A percentile compares a stretch with the other conserved stretches of the same genome.
Evolutionary conservation across 768 basidiomycete genomes (phyloP).

Genomic region (Pisolithus albus): DNA sequence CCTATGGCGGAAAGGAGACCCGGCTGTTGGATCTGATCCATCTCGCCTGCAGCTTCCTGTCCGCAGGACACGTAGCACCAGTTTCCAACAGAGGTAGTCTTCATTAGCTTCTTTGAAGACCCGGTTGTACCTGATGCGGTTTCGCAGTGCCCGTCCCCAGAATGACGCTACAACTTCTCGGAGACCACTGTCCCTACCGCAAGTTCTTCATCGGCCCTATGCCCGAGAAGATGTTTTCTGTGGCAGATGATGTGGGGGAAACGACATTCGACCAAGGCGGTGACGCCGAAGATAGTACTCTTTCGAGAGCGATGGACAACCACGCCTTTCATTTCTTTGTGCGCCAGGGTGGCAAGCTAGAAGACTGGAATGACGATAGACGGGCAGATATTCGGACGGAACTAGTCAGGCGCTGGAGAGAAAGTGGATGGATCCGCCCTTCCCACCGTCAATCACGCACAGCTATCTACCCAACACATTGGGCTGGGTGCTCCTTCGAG

Average conservation of each 20-base stretch:
- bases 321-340: constrained; percentile 63
- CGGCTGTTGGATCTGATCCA: too few species aligned
- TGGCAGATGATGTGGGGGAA: constrained; percentile 29
- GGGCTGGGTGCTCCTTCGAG: constrained; percentile 74
- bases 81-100: background rate
- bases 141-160: background rate
- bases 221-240: constrained; percentile 52
- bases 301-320: constrained; percentile 39
- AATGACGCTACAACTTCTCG: background rate
- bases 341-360: constrained; percentile 52
- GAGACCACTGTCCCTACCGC: constrained; percentile 32
- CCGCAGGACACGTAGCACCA: background rate
- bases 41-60: too few species aligned
- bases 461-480: constrained; percentile 27
- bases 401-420: constrained; percentile 54
- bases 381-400: constrained; percentile 48
- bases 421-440: constrained; percentile 57
- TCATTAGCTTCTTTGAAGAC: background rate
- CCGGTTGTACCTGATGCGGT: background rate
- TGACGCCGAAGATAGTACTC: constrained; percentile 36
- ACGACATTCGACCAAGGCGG: constrained; percentile 17
- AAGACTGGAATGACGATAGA: constrained; percentile 59
- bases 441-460: constrained; percentile 25
- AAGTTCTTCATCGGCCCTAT: constrained; percentile 74
- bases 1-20: background rate